Base-by-base conservation (phyloP, 176 grass and related monocot species). In the Thinopyrum elongatum region DNA sequence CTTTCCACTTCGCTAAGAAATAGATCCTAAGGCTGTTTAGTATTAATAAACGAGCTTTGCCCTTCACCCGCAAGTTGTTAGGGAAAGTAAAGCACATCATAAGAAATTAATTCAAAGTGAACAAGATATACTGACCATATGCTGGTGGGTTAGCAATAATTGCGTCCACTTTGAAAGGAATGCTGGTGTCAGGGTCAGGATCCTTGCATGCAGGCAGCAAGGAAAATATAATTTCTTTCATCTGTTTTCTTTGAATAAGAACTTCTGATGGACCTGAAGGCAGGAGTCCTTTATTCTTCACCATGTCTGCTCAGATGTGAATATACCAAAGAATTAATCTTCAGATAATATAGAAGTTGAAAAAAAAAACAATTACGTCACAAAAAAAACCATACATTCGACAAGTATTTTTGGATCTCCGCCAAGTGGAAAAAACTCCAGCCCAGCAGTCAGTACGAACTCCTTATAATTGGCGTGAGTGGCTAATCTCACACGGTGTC, bases 281-380 rank as follows among this genome's bases (percentile, higher is more conserved):
- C 19, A 98, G 87, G 74, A 95, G 94, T 61, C 97, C 97, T 91
- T 98, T 98, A 72, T 98, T 95, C 86, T 95, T 98, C 28, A 98
- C 97, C 97, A 98, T 95, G 61, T 98, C 94, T 95, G 84, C 69
- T 83, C 74, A 78, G 71, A 87, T 42, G 81, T 49, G 38, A 86
- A 80, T 61, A 69, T 58, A 82, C 36, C 26, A 65, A 83, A 62
- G 3, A 80, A 33, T 85, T 30, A 62, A 66, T 65, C 9, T 39
- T 87, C 76, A 39, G 46, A 77, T 28, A 27, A 74, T 21, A 17
- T 42, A 63, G 36, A 35, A 77, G 8, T 42, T 79, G 44, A 26
- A 9, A 26, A 9, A 13, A 59, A 58, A 80, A 55, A 5, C 4
- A 71, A 35, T 19, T 31, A 67, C 30, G 28, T 71, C 70, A 61